A percentile compares a stretch with the other conserved stretches of the same genome.
These are phyloP conservation scores for Dioscorea zingiberensis DNA, from an alignment of 106 monocot genomes.

Conservation along the genomic window DNA sequence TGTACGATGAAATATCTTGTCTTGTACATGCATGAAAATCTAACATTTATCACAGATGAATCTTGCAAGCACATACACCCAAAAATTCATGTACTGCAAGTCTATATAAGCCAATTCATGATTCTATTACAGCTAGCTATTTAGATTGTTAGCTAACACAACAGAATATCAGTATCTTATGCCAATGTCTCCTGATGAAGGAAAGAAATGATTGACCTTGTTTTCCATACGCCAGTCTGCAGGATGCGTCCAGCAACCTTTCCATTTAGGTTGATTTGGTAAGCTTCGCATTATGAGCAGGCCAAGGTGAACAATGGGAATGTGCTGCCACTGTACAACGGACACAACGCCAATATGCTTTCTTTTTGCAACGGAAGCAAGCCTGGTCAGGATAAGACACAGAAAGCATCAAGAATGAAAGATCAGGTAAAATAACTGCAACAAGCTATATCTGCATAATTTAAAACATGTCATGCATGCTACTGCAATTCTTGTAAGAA, in stretches of 20 bases:
- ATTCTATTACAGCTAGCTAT: too few species aligned
- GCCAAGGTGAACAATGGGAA: conserved; percentile 78
- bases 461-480: too few species aligned
- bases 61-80: too few species aligned
- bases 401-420: not conserved
- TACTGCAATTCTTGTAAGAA: too few species aligned
- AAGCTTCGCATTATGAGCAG: conserved; percentile 20
- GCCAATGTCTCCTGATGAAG: not conserved
- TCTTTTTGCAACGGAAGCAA: conserved; percentile 76
- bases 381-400: conserved; percentile 25
- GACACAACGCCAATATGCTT: conserved; percentile 60
- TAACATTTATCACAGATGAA: too few species aligned
- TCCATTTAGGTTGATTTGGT: conserved; percentile 19
- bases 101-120: too few species aligned
- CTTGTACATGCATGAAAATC: too few species aligned
- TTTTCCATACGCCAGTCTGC: conserved; percentile 64
- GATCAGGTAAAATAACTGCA: conserved; percentile 9
- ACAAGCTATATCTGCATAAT: not conserved
- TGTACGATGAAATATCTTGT: too few species aligned
- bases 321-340: conserved; percentile 61
- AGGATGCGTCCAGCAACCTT: conserved; percentile 85
- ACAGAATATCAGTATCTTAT: too few species aligned
- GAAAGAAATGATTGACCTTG: conserved; percentile 51
- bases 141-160: too few species aligned
- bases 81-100: too few species aligned